phyloP scores from a whole-genome alignment of 768 basidiomycete species.

The Russula earlei region DNA sequence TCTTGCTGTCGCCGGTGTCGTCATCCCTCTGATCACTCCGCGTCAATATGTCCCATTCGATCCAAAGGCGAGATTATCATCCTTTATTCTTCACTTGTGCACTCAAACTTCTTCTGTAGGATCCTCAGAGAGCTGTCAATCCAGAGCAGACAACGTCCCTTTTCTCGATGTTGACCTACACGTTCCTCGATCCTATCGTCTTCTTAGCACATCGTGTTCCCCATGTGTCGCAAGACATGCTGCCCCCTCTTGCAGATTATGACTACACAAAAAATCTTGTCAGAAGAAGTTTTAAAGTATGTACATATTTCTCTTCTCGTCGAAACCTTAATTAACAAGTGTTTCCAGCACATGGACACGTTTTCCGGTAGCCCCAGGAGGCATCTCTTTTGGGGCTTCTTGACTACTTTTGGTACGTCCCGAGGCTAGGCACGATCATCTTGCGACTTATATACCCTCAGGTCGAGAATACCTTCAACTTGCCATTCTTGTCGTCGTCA shows the following conservation, averaged over 20 bases:
- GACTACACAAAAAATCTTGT: slow-evolving; percentile 30
- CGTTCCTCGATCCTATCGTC: slow-evolving; percentile 47
- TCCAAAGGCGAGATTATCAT: slow-evolving; percentile 31
- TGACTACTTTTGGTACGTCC: slow-evolving; percentile 20
- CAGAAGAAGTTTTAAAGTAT: slow-evolving; percentile 27
- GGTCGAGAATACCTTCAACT: slow-evolving; percentile 14
- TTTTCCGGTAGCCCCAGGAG: slow-evolving; percentile 19
- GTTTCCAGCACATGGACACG: slow-evolving; percentile 23
- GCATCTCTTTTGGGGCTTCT: slow-evolving; percentile 24
- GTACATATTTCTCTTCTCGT: background rate
- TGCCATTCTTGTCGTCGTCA: slow-evolving; percentile 1
- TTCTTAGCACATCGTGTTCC: slow-evolving; percentile 34
- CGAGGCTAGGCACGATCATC: no score
- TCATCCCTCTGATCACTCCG: slow-evolving; percentile 48
- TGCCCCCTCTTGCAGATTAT: slow-evolving; percentile 44
- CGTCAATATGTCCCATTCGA: slow-evolving; percentile 50
- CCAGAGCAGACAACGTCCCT: slow-evolving; percentile 27
- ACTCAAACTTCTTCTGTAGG: slow-evolving; percentile 11
- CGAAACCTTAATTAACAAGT: background rate
- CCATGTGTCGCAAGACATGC: slow-evolving; percentile 34
- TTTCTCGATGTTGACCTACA: slow-evolving; percentile 32
- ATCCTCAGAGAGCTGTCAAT: slow-evolving; percentile 22
- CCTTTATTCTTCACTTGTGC: background rate
- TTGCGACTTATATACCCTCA: background rate
- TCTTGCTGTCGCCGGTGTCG: slow-evolving; percentile 35